Evolutionary conservation across 1,284 basidiomycete species (phyloP).

Genomic region (Puccinia coronata): DNA sequence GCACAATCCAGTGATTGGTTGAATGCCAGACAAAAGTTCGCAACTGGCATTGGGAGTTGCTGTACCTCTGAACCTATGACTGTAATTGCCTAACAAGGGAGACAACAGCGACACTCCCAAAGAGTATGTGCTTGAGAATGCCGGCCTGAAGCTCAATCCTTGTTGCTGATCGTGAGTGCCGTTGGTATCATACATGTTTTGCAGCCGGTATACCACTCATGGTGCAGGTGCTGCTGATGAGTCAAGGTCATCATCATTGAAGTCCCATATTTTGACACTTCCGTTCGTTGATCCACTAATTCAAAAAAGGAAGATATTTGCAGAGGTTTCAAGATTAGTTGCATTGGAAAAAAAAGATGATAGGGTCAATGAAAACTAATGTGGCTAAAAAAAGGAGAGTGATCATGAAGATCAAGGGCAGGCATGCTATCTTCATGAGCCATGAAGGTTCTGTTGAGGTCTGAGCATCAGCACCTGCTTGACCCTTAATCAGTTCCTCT

Average conservation of each 20-base stretch:
- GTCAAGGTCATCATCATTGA: not conserved
- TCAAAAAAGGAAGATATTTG: not conserved
- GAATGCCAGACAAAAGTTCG: not conserved
- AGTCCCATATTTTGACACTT: conserved; percentile 45
- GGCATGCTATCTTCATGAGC: conserved; percentile 74
- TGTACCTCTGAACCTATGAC: not conserved
- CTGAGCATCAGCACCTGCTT: too few relatives aligned
- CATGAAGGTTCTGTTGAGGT: conserved; percentile 71
- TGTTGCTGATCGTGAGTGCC: not conserved
- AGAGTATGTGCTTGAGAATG: not conserved
- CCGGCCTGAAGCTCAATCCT: not conserved
- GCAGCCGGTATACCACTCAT: not conserved
- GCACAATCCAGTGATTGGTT: conserved; percentile 34
- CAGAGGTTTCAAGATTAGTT: not conserved
- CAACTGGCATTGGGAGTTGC: not conserved
- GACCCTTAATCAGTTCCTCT: too few relatives aligned
- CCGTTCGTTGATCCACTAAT: conserved; percentile 42
- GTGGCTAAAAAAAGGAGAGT: conserved; percentile 81
- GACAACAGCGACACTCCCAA: not conserved
- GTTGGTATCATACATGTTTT: not conserved
- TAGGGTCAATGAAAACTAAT: conserved; percentile 64
- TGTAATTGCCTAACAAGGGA: not conserved
- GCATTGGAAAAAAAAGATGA: not conserved
- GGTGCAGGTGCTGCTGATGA: not conserved
- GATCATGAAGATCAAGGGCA: conserved; percentile 82